Evolutionary conservation across 805 yeast species (phyloP).

Genomic region (Pichia nakasei): DNA sequence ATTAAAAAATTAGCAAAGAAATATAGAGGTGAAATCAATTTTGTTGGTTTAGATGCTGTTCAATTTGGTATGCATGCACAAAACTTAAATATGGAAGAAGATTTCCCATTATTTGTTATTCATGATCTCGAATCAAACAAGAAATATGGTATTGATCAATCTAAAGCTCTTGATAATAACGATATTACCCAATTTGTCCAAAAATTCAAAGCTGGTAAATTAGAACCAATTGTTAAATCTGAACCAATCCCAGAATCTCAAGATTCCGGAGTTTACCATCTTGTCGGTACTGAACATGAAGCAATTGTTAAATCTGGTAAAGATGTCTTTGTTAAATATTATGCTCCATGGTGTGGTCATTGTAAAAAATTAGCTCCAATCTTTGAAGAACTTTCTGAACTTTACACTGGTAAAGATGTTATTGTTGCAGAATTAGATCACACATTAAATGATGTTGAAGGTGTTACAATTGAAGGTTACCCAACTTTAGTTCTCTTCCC

Average conservation of each 20-base stretch:
- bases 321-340: conserved; percentile 82
- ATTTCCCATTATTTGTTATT: conserved; percentile 84
- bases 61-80: conserved; percentile 81
- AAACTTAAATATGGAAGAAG: conserved; percentile 72
- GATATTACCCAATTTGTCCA: conserved; percentile 55
- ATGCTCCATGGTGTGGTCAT: conserved; percentile 98
- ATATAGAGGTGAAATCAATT: conserved; percentile 71
- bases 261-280: conserved; percentile 54
- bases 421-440: conserved; percentile 83
- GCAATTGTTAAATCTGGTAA: conserved; percentile 51
- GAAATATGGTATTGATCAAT: conserved; percentile 74
- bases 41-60: conserved; percentile 81
- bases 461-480: conserved; percentile 75
- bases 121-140: conserved; percentile 61
- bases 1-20: conserved; percentile 61
- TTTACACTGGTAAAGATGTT: conserved; percentile 51
- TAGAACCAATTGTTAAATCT: conserved; percentile 69
- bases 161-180: conserved; percentile 37
- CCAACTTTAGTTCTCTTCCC: conserved; percentile 91
- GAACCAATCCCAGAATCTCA: conserved; percentile 82
- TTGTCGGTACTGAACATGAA: conserved; percentile 81
- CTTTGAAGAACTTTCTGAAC: conserved; percentile 76
- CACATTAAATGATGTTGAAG: conserved; percentile 73
- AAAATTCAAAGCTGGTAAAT: conserved; percentile 53
- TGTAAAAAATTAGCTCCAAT: conserved; percentile 86